Evolutionary conservation across 192 early-diverging fungal genomes (phyloP).

Genomic region (Chytriomyces sp.): DNA sequence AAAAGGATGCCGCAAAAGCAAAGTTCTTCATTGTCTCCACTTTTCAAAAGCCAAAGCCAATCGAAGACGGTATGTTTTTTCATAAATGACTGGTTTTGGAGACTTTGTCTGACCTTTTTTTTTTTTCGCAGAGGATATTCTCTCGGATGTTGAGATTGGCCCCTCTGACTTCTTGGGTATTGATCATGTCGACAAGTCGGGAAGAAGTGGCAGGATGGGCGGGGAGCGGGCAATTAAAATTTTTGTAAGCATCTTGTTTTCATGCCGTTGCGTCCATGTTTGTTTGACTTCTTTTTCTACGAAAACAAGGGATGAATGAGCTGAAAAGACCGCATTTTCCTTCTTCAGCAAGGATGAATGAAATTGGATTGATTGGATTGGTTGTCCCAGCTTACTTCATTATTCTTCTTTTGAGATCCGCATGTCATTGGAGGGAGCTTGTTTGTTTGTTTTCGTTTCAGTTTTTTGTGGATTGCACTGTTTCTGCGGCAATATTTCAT

Average conservation of each 20-base stretch:
- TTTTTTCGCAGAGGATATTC: slow-evolving; percentile 37
- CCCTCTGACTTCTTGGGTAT: slow-evolving; percentile 45
- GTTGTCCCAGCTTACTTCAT: too few relatives aligned
- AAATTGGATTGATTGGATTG: too few relatives aligned
- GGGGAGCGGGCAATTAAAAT: slow-evolving; percentile 56
- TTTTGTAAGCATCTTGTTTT: slow-evolving; percentile 41
- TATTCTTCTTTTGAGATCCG: too few relatives aligned
- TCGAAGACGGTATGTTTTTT: slow-evolving; percentile 55
- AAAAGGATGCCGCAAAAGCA: slow-evolving; percentile 81
- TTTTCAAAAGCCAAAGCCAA: slow-evolving; percentile 31
- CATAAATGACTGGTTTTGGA: not conserved
- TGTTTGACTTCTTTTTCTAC: not conserved
- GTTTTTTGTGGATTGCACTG: too few relatives aligned
- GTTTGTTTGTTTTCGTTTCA: too few relatives aligned
- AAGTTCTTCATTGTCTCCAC: slow-evolving; percentile 50
- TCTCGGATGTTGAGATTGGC: slow-evolving; percentile 32
- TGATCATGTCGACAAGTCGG: slow-evolving; percentile 52
- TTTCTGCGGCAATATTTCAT: too few relatives aligned
- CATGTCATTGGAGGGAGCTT: too few relatives aligned
- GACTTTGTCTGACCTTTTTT: not conserved
- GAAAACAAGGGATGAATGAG: not conserved
- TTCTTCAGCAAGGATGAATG: too few relatives aligned
- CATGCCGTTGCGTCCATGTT: not conserved
- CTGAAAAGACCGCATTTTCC: not conserved
- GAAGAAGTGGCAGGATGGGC: slow-evolving; percentile 33